Conservation (phyloP, 106 monocot species). For the Apostasia ramifera region DNA sequence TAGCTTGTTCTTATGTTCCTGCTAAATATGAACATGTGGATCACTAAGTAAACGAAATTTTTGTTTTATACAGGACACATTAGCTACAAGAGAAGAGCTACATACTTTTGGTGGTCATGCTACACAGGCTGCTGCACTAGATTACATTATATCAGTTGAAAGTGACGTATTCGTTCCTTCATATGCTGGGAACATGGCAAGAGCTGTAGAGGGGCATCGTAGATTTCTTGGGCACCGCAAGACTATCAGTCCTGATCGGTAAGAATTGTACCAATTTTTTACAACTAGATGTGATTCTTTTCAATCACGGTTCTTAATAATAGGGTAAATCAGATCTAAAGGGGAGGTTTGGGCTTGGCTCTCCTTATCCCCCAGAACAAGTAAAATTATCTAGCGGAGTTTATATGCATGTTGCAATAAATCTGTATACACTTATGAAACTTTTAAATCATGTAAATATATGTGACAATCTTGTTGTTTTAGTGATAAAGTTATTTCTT, state of each 20-base stretch:
- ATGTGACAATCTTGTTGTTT: too few relatives aligned
- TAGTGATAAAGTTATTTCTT: too few relatives aligned
- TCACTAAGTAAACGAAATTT: neutral
- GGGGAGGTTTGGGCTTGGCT: too few relatives aligned
- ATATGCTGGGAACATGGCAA: constrained; percentile 93
- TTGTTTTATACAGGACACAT: constrained; percentile 47
- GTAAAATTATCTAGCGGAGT: too few relatives aligned
- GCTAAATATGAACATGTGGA: neutral
- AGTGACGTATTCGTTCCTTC: constrained; percentile 95
- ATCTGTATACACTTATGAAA: too few relatives aligned
- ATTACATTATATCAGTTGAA: constrained; percentile 94
- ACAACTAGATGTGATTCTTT: too few relatives aligned
- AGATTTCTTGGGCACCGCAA: constrained; percentile 90
- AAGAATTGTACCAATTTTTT: neutral
- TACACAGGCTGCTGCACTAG: constrained; percentile 79
- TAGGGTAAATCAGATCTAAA: too few relatives aligned
- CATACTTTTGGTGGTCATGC: constrained; percentile 58
- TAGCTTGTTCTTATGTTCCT: constrained; percentile 9
- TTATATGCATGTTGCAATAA: too few relatives aligned
- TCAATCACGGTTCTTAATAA: too few relatives aligned
- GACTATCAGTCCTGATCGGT: constrained; percentile 92
- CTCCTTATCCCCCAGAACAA: too few relatives aligned
- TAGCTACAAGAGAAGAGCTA: constrained; percentile 74
- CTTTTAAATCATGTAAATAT: too few relatives aligned
- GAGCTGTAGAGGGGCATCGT: constrained; percentile 95